Conservation (phyloP, 148 eudicot species). For the Heliosperma pusillum region DNA sequence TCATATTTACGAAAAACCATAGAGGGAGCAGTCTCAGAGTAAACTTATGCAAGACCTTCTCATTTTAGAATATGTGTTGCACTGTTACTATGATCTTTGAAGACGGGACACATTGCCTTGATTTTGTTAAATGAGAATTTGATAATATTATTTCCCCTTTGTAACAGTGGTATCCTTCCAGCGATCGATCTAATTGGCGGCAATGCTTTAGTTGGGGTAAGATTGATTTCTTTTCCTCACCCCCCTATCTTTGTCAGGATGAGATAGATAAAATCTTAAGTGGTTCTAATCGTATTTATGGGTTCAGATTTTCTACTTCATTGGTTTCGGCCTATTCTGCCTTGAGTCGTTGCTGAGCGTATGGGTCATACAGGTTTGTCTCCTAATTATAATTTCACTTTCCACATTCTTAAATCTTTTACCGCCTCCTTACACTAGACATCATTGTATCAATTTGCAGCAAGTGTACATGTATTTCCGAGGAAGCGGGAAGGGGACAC, state of each 20-base stretch:
- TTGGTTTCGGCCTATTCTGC: slow-evolving; percentile 85
- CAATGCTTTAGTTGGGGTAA: slow-evolving; percentile 68
- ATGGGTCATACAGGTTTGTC: slow-evolving; percentile 79
- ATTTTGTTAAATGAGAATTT: neutral
- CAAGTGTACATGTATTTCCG: slow-evolving; percentile 91
- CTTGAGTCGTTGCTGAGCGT: slow-evolving; percentile 71
- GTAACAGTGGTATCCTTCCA: slow-evolving; percentile 76
- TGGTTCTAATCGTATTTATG: neutral
- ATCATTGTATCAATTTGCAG: slow-evolving; percentile 33
- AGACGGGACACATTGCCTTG: neutral
- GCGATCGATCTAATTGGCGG: slow-evolving; percentile 61
- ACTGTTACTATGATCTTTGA: neutral
- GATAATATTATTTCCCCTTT: neutral
- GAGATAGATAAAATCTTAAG: neutral
- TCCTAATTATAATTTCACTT: neutral
- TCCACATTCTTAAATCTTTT: neutral
- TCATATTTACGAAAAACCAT: too few species aligned
- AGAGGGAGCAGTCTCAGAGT: too few species aligned
- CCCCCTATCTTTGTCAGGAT: neutral
- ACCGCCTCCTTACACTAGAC: neutral
- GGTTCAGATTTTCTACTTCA: slow-evolving; percentile 76
- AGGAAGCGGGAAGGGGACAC: slow-evolving; percentile 70
- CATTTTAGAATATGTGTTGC: neutral
- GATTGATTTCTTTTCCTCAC: slow-evolving; percentile 14
- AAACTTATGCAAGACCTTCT: too few species aligned